Evolutionary conservation across 139 green algal species (phyloP).

Genomic region (Auxenochlorella pyrenoidosa): DNA sequence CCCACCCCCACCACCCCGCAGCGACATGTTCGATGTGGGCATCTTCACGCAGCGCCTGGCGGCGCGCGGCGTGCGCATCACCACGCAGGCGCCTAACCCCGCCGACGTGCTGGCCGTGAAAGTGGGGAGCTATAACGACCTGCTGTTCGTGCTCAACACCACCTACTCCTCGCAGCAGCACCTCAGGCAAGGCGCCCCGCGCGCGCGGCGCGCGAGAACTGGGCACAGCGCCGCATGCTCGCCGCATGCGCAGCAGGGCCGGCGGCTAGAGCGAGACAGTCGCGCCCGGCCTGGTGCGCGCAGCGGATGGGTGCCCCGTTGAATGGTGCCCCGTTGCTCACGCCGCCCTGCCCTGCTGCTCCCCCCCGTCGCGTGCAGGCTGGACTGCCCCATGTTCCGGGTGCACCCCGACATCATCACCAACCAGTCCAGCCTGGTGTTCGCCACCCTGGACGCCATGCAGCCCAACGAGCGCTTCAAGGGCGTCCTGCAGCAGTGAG

Average conservation of each 20-base stretch:
- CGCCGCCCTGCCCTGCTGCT: no score
- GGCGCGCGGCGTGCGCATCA: background rate
- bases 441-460: constrained; percentile 15
- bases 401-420: background rate
- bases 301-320: no score
- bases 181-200: background rate
- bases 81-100: background rate
- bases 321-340: no score
- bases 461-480: background rate
- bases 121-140: background rate
- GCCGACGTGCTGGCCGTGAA: background rate
- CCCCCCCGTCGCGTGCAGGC: background rate
- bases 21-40: background rate
- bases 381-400: constrained; percentile 15
- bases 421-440: background rate
- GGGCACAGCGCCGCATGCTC: no score
- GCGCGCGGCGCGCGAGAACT: no score
- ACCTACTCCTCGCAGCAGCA: constrained; percentile 10
- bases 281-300: no score
- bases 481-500: background rate
- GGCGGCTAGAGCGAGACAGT: no score
- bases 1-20: background rate
- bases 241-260: no score
- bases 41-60: background rate
- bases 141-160: constrained; percentile 1